Evolutionary conservation across 208 protist genomes (phyloP).

Genomic region (Acanthamoeba castellanii): DNA sequence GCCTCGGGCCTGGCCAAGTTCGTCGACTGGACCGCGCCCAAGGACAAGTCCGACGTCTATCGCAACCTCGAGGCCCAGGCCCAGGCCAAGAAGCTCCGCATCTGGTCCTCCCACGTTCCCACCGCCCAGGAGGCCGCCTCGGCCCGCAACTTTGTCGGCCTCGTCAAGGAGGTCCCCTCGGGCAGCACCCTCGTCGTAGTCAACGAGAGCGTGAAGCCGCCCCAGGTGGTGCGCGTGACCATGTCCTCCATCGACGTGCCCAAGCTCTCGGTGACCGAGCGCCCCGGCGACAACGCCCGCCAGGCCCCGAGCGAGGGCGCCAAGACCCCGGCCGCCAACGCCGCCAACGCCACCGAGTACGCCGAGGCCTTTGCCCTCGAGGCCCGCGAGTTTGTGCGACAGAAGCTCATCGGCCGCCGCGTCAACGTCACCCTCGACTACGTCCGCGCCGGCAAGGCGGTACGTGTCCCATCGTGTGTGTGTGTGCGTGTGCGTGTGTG

Average conservation of each 20-base stretch:
- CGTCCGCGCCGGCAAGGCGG: not conserved
- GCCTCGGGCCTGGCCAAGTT: slow-evolving; percentile 49
- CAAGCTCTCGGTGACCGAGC: slow-evolving; percentile 38
- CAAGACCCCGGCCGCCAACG: not conserved
- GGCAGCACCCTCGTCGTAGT: slow-evolving; percentile 82
- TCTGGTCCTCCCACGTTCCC: slow-evolving; percentile 58
- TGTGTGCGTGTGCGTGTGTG: not conserved
- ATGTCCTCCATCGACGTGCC: slow-evolving; percentile 72
- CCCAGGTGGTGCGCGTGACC: slow-evolving; percentile 33
- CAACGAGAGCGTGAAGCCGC: slow-evolving; percentile 41
- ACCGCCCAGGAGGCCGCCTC: not conserved
- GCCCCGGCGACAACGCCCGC: not conserved
- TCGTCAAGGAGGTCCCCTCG: slow-evolving; percentile 76
- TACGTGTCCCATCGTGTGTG: not conserved
- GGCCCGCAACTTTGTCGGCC: slow-evolving; percentile 4
- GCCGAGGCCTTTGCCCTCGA: slow-evolving; percentile 84
- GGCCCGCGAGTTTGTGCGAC: slow-evolving; percentile 86
- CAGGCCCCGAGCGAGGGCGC: not conserved
- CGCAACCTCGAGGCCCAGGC: slow-evolving; percentile 29
- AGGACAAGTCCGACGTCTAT: slow-evolving; percentile 64
- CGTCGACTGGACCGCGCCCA: slow-evolving; percentile 69
- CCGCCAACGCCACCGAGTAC: not conserved
- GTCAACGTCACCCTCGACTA: slow-evolving; percentile 82
- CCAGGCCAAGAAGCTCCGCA: slow-evolving; percentile 65
- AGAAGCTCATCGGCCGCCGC: slow-evolving; percentile 84